Conservation (phyloP, 495 filamentous ascomycete genomes). For the Aspergillus taichungensis region DNA sequence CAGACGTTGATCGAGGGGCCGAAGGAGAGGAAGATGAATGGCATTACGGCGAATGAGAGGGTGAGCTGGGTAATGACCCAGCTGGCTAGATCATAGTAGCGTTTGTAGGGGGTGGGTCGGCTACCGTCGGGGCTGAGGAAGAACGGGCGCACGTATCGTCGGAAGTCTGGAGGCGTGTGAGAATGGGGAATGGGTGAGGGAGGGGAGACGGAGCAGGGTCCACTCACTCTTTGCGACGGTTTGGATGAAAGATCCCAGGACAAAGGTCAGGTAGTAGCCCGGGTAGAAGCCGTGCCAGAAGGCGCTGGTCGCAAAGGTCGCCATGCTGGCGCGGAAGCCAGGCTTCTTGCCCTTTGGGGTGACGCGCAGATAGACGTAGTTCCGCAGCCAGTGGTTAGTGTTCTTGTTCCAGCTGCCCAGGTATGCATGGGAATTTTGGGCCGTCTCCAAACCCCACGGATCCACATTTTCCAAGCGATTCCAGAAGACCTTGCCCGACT, state of each 20-base stretch:
- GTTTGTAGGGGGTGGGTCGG: constrained; percentile 58
- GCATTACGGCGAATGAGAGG: constrained; percentile 71
- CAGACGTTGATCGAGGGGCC: constrained; percentile 60
- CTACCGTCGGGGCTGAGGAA: constrained; percentile 72
- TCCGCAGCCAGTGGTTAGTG: constrained; percentile 92
- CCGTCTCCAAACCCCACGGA: constrained; percentile 71
- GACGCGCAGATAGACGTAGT: constrained; percentile 91
- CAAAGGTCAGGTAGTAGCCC: constrained; percentile 87
- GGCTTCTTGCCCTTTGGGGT: constrained; percentile 95
- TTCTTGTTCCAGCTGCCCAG: constrained; percentile 97
- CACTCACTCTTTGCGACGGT: constrained; percentile 87
- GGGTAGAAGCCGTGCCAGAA: constrained; percentile 99
- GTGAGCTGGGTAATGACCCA: constrained; percentile 73
- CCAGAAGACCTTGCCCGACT: constrained; percentile 78
- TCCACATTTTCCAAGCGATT: constrained; percentile 81
- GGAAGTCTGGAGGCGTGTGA: constrained; percentile 53
- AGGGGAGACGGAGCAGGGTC: not conserved
- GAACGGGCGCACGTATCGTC: constrained; percentile 84
- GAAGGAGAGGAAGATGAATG: constrained; percentile 76
- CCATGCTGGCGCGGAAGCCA: constrained; percentile 88
- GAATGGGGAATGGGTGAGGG: not conserved
- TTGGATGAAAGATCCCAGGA: constrained; percentile 83
- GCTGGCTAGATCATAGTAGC: constrained; percentile 77
- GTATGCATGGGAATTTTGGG: constrained; percentile 84
- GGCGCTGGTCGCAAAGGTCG: constrained; percentile 86